Conservation (phyloP, 2,329 filamentous ascomycete species). For the Paecilomyces niveus region DNA sequence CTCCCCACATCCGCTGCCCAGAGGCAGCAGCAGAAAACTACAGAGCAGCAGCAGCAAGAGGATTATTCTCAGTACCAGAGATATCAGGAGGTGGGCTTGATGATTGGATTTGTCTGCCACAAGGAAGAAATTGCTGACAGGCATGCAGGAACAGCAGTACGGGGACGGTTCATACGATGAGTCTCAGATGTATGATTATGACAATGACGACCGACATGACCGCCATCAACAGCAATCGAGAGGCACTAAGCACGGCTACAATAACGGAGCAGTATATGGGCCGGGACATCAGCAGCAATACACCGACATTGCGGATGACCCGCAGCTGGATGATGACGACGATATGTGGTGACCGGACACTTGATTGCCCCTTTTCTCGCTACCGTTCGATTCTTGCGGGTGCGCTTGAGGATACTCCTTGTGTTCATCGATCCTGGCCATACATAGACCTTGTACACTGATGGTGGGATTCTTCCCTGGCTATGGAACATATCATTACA, state of each 20-base stretch:
- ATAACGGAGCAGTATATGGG: constrained; percentile 30
- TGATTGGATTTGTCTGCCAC: neutral
- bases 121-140: constrained; percentile 10
- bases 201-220: constrained; percentile 34
- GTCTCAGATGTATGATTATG: constrained; percentile 46
- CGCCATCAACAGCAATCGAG: constrained; percentile 30
- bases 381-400: constrained; percentile 18
- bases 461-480: constrained; percentile 5
- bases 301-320: constrained; percentile 34
- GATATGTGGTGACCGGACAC: constrained; percentile 41
- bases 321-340: constrained; percentile 35
- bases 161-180: constrained; percentile 42
- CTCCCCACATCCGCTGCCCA: constrained; percentile 74
- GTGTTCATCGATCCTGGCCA: constrained; percentile 18
- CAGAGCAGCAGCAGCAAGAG: constrained; percentile 31
- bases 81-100: constrained; percentile 38
- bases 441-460: constrained; percentile 23
- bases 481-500: constrained; percentile 5
- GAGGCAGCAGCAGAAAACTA: constrained; percentile 42
- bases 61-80: constrained; percentile 40
- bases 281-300: constrained; percentile 29
- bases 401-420: constrained; percentile 23
- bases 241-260: constrained; percentile 30
- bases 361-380: constrained; percentile 11
- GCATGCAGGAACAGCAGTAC: constrained; percentile 28